phyloP scores from a whole-genome alignment of 495 filamentous ascomycete genomes.

The Viridothelium virens region DNA sequence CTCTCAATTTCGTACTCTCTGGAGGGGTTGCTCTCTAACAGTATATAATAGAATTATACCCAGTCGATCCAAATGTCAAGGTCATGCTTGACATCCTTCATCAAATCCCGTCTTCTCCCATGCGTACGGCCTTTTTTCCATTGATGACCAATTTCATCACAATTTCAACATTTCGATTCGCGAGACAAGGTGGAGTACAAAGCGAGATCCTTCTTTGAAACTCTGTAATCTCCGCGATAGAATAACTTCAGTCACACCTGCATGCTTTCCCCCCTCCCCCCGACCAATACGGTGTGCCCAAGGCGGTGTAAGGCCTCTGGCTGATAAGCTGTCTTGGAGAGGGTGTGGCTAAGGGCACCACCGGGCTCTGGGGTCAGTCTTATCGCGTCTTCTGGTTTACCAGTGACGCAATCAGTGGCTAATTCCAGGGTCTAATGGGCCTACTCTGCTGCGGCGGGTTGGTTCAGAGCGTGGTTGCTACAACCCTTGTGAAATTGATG shows the following conservation, averaged over 20 bases:
- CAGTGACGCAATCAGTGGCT: background rate
- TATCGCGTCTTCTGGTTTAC: background rate
- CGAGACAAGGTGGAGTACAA: slow-evolving; percentile 34
- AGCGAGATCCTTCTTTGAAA: slow-evolving; percentile 27
- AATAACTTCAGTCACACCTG: slow-evolving; percentile 20
- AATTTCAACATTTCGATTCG: slow-evolving; percentile 23
- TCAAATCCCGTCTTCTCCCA: slow-evolving; percentile 1
- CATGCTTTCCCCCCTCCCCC: background rate
- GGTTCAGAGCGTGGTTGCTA: background rate
- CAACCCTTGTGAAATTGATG: background rate
- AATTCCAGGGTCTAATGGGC: background rate
- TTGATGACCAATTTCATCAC: background rate
- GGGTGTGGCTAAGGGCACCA: background rate
- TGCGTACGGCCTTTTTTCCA: background rate
- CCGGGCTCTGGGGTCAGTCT: background rate
- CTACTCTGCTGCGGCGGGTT: background rate
- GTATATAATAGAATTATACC: background rate
- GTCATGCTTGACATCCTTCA: background rate
- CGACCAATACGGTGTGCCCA: background rate
- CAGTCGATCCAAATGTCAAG: background rate
- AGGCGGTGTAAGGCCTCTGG: too few relatives aligned
- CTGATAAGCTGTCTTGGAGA: background rate
- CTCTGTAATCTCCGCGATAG: slow-evolving; percentile 35
- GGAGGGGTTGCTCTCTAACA: slow-evolving; percentile 12
- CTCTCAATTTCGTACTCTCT: background rate